Evolutionary conservation across 2,329 filamentous ascomycete species (phyloP).

Genomic region (Canariomyces notabilis): DNA sequence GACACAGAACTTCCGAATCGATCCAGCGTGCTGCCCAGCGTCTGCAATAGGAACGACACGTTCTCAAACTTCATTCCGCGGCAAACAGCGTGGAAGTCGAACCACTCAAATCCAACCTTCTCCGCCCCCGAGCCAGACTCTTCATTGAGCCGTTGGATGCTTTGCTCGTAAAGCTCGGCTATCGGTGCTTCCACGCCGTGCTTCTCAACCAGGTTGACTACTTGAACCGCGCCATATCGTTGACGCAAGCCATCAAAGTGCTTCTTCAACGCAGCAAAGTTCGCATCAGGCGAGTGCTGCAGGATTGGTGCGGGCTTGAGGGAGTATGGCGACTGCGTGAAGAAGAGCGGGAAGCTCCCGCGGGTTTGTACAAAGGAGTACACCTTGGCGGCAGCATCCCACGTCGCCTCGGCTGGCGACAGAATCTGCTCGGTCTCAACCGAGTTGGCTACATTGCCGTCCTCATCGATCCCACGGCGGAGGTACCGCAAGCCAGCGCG

Average conservation of each 20-base stretch:
- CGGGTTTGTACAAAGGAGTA: constrained; percentile 85
- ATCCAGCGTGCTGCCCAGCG: constrained; percentile 62
- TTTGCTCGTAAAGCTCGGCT: constrained; percentile 70
- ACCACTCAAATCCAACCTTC: constrained; percentile 79
- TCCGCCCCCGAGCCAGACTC: constrained; percentile 41
- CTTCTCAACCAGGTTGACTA: constrained; percentile 83
- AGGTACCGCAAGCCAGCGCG: constrained; percentile 86
- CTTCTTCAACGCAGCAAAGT: constrained; percentile 69
- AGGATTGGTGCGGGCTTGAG: constrained; percentile 81
- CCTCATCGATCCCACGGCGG: constrained; percentile 82
- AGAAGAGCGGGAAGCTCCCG: constrained; percentile 91
- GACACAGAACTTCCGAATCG: constrained; percentile 66
- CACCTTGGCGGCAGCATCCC: constrained; percentile 56
- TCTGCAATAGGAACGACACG: constrained; percentile 72
- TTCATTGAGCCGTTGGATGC: constrained; percentile 62
- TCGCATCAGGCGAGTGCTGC: constrained; percentile 74
- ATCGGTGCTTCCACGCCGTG: constrained; percentile 76
- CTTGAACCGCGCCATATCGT: constrained; percentile 71
- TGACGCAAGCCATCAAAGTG: constrained; percentile 69
- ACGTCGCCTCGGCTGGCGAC: constrained; percentile 54
- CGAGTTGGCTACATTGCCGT: constrained; percentile 80
- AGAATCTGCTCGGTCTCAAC: constrained; percentile 96
- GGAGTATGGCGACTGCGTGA: constrained; percentile 89
- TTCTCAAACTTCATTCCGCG: constrained; percentile 98
- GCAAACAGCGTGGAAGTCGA: constrained; percentile 90